Evolutionary conservation across 495 filamentous ascomycete genomes (phyloP).

Genomic region (Xylaria longipes): DNA sequence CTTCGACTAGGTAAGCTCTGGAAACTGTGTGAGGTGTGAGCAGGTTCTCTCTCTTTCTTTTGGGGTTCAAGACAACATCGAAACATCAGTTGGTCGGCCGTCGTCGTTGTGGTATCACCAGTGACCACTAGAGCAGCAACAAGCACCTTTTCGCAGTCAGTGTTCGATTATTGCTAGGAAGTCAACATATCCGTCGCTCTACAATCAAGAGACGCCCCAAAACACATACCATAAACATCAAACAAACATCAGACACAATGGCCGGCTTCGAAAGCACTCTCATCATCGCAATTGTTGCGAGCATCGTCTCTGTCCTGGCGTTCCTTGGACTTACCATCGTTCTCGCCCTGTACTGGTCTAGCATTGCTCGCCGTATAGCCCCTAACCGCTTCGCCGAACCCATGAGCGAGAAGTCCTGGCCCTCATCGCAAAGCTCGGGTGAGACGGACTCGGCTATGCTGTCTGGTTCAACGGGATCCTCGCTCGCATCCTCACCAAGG

Average conservation of each 20-base stretch:
- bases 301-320: slow-evolving; percentile 26
- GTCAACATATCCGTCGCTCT: background rate
- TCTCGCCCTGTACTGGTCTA: slow-evolving; percentile 40
- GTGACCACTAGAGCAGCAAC: background rate
- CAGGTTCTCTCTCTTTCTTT: slow-evolving; percentile 16
- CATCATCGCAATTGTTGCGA: slow-evolving; percentile 36
- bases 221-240: background rate
- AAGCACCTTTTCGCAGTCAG: background rate
- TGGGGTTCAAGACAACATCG: slow-evolving; percentile 3
- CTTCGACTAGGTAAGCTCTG: background rate
- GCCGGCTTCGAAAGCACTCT: slow-evolving; percentile 34
- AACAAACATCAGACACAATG: slow-evolving; percentile 25
- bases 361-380: slow-evolving; percentile 28
- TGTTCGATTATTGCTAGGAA: background rate
- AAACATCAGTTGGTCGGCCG: background rate
- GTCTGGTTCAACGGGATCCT: slow-evolving; percentile 1
- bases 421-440: slow-evolving; percentile 29
- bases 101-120: background rate
- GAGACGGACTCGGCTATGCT: slow-evolving; percentile 21
- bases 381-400: slow-evolving; percentile 31
- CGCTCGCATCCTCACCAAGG: slow-evolving; percentile 30
- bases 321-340: slow-evolving; percentile 29
- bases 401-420: slow-evolving; percentile 37
- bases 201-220: background rate
- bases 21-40: background rate